These are phyloP conservation scores for Crithidia sp. DNA, from an alignment of 208 protist genomes.

Conservation along the genomic window DNA sequence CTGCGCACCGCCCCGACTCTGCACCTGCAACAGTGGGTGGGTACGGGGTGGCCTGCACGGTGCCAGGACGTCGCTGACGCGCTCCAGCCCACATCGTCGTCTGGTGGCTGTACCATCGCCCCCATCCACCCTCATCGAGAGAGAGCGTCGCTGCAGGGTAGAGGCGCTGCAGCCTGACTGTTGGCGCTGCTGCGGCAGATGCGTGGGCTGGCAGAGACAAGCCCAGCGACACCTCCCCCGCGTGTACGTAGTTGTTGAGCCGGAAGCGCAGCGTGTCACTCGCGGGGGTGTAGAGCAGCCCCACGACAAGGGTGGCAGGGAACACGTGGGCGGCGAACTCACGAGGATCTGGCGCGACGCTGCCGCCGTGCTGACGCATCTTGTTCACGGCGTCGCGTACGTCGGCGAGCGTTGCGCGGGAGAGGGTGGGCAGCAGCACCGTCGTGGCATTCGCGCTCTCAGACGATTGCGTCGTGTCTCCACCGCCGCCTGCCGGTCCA, in stretches of 20 bases:
- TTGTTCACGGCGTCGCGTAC: background rate
- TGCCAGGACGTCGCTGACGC: background rate
- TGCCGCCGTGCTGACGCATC: background rate
- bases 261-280: constrained; percentile 21
- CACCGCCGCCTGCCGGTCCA: background rate
- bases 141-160: constrained; percentile 36
- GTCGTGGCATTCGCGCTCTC: background rate
- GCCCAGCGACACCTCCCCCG: constrained; percentile 16
- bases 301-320: constrained; percentile 21
- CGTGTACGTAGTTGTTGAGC: constrained; percentile 30
- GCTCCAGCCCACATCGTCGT: constrained; percentile 18
- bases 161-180: background rate
- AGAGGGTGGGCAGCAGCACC: constrained; percentile 8
- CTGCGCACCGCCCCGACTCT: background rate
- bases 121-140: constrained; percentile 32
- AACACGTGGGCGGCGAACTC: background rate
- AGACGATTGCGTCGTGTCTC: background rate
- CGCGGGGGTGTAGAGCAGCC: constrained; percentile 17
- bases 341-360: background rate
- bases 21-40: background rate
- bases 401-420: background rate
- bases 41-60: background rate
- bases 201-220: background rate
- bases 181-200: background rate
- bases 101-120: constrained; percentile 30